Percentiles rank a stretch among this genome's conserved stretches.
phyloP scores from a whole-genome alignment of 2,329 filamentous ascomycete genomes.

The Apiospora hydei region DNA sequence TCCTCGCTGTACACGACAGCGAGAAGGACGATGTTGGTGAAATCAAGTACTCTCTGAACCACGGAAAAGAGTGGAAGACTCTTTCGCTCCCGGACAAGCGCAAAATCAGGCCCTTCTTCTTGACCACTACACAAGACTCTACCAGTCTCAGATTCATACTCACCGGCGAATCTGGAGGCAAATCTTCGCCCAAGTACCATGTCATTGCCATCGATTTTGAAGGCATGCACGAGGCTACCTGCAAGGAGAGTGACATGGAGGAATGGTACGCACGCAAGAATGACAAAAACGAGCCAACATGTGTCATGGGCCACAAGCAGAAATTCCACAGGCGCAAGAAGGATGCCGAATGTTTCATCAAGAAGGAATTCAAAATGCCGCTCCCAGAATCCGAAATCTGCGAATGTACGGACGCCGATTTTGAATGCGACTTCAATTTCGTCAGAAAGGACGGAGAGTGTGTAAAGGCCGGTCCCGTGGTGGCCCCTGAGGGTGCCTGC shows the following conservation, averaged over 20 bases:
- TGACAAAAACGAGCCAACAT: slow-evolving; percentile 80
- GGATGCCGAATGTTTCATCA: slow-evolving; percentile 87
- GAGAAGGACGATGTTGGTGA: slow-evolving; percentile 61
- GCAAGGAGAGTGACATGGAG: slow-evolving; percentile 80
- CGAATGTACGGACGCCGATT: slow-evolving; percentile 83
- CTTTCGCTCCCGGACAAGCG: slow-evolving; percentile 71
- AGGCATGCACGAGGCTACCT: slow-evolving; percentile 80
- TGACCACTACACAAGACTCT: slow-evolving; percentile 92
- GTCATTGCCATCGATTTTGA: slow-evolving; percentile 85
- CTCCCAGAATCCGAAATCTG: slow-evolving; percentile 75
- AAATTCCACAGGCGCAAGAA: slow-evolving; percentile 86
- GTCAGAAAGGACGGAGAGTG: slow-evolving; percentile 74
- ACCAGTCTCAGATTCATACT: slow-evolving; percentile 92
- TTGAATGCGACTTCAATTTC: slow-evolving; percentile 97
- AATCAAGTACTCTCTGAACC: slow-evolving; percentile 82
- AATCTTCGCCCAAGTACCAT: slow-evolving; percentile 60
- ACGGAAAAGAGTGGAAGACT: slow-evolving; percentile 83
- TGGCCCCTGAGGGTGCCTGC: slow-evolving; percentile 76
- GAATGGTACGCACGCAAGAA: slow-evolving; percentile 87
- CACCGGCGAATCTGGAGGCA: slow-evolving; percentile 65
- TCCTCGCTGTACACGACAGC: slow-evolving; percentile 83
- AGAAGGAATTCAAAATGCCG: slow-evolving; percentile 83
- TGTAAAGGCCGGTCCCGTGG: slow-evolving; percentile 66
- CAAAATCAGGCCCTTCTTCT: slow-evolving; percentile 72
- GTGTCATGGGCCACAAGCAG: slow-evolving; percentile 96